phyloP scores from a whole-genome alignment of 1,139 yeast genomes.

The Protomyces pachydermus region DNA sequence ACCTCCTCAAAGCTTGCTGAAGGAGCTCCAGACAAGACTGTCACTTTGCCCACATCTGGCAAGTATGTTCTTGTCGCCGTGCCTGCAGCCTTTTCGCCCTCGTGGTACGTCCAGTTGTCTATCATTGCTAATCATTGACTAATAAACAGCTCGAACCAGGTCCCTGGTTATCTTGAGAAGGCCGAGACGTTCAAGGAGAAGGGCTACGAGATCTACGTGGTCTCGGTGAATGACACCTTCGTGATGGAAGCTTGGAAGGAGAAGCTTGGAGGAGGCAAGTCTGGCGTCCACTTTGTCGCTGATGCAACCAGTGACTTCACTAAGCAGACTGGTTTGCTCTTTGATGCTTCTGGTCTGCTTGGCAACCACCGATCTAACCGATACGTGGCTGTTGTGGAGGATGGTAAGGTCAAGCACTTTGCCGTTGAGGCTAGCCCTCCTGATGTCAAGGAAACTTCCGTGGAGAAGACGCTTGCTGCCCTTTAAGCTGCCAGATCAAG shows the following conservation, averaged over 20 bases:
- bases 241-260: conserved; percentile 78
- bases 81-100: conserved; percentile 89
- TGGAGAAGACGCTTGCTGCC: conserved; percentile 39
- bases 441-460: conserved; percentile 54
- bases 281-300: conserved; percentile 55
- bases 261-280: conserved; percentile 40
- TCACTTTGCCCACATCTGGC: conserved; percentile 22
- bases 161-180: conserved; percentile 67
- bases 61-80: conserved; percentile 59
- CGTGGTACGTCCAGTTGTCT: conserved; percentile 35
- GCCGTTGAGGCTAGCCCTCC: conserved; percentile 79
- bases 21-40: conserved; percentile 21
- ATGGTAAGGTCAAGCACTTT: conserved; percentile 61
- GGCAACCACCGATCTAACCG: conserved; percentile 73
- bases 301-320: conserved; percentile 68
- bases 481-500: not conserved
- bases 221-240: conserved; percentile 81
- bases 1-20: conserved; percentile 24
- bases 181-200: conserved; percentile 53
- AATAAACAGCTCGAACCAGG: conserved; percentile 59
- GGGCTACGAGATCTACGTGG: conserved; percentile 60
- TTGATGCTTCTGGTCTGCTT: conserved; percentile 67
- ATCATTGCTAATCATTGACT: not conserved
- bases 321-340: conserved; percentile 49
- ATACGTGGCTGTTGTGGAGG: conserved; percentile 67